Base-by-base conservation (phyloP, 2,329 filamentous ascomycete species). In the Scedosporium aurantiacum region DNA sequence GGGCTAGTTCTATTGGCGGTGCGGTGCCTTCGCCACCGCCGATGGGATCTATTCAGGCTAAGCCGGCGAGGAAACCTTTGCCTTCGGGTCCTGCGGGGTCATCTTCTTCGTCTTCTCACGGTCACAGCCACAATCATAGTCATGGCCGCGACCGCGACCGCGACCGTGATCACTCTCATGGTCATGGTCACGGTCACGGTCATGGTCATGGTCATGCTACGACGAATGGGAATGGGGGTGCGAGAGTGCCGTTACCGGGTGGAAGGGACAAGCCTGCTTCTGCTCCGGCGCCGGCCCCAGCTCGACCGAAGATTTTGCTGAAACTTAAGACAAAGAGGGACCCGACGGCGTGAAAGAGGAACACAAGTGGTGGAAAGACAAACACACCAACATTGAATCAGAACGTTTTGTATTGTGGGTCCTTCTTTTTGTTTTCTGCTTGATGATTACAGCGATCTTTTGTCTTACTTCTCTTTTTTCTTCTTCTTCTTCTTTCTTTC, bases 1-100 rank as follows among this genome's bases (percentile, higher is more conserved):
- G 50, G 45, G 58, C 23, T 43, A 25, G 32, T 21, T 28, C 25
- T 55, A 6, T 8, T 12, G 7, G 18, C 8, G 10, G 23, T 1
- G 27, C 25, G n/a, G 25, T 25, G 25, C 27, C 25, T 37, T 57
- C 54, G 54, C 27, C 54, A 5, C 32, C 54, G 23, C 3, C 58
- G 7, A 32, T 54, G 47, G 16, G 45, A 8, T 55, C 58, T 7
- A 59, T 60, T 25, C 58, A 60, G 58, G 68, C 70, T 12, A 76
- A 75, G 60, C 70, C 72, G 6, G 67, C 67, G 12, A 67, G 73
- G 40, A 75, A 75, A 45, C 73, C 73, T 14, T 65, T 75, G 5
- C 73, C 73, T 2, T 65, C 65, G 5, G 50, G 50, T 5, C 50
- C 50, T 3, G 50, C 50, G 7, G 50, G 50, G 12, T 21, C n/a